Evolutionary conservation across 2,329 filamentous ascomycete species (phyloP).

Genomic region (Septoria linicola): DNA sequence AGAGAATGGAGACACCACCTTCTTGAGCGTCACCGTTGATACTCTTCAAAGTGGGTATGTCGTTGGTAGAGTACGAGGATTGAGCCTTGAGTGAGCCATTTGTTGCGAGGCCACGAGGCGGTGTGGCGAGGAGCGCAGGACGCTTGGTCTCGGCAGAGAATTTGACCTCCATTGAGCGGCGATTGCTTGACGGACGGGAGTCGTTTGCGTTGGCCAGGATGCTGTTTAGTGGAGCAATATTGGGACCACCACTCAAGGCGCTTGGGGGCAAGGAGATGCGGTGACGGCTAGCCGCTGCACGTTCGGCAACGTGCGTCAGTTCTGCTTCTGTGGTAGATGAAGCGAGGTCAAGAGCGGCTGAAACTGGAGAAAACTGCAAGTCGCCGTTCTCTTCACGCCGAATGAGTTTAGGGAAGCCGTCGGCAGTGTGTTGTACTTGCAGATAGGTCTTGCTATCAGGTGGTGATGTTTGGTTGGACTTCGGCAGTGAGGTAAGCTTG

Average conservation of each 20-base stretch:
- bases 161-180: constrained; percentile 51
- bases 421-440: constrained; percentile 70
- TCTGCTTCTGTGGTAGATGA: constrained; percentile 64
- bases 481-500: constrained; percentile 42
- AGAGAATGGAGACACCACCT: constrained; percentile 30
- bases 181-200: constrained; percentile 44
- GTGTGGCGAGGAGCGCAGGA: constrained; percentile 56
- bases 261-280: constrained; percentile 42
- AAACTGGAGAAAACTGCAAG: constrained; percentile 73
- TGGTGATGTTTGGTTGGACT: constrained; percentile 49
- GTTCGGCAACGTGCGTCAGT: constrained; percentile 59
- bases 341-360: constrained; percentile 74
- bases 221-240: constrained; percentile 41
- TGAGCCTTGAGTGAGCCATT: constrained; percentile 72
- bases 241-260: constrained; percentile 36
- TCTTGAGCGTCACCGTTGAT: constrained; percentile 56
- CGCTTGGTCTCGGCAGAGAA: constrained; percentile 47
- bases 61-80: constrained; percentile 85
- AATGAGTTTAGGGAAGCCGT: constrained; percentile 83
- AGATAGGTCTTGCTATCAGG: constrained; percentile 68
- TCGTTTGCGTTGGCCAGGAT: constrained; percentile 42
- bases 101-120: constrained; percentile 54
- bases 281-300: constrained; percentile 48
- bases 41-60: constrained; percentile 81
- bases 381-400: constrained; percentile 58